Percentiles rank a stretch among this genome's conserved stretches.
Conservation (phyloP, 495 filamentous ascomycete genomes). For the Haplographium delicatum region DNA sequence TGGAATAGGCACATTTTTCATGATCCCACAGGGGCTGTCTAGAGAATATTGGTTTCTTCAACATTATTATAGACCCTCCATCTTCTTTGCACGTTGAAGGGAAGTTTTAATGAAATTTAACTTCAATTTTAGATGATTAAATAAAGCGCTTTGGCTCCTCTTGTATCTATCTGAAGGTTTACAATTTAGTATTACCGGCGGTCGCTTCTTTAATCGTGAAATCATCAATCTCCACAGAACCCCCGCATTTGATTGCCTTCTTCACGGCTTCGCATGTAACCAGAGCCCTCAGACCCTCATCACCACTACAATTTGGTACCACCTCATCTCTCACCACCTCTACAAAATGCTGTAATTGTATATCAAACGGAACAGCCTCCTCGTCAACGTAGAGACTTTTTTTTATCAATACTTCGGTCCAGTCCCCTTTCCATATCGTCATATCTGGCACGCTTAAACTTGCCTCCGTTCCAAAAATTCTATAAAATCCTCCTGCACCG, state of each 20-base stretch:
- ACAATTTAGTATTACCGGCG: background rate
- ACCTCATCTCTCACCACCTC: slow-evolving; percentile 41
- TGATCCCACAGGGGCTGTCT: too few relatives aligned
- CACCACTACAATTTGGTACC: slow-evolving; percentile 40
- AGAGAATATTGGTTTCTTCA: too few relatives aligned
- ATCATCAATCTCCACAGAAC: slow-evolving; percentile 14
- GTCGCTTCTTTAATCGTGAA: slow-evolving; percentile 13
- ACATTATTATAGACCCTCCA: too few relatives aligned
- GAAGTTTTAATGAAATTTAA: too few relatives aligned
- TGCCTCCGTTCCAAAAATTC: slow-evolving; percentile 50
- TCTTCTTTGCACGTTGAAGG: too few relatives aligned
- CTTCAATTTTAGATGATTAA: too few relatives aligned
- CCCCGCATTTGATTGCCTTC: slow-evolving; percentile 34
- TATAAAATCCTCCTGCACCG: slow-evolving; percentile 42
- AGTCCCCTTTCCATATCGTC: slow-evolving; percentile 42
- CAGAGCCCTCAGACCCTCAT: slow-evolving; percentile 40
- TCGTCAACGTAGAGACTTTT: slow-evolving; percentile 34
- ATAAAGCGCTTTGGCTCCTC: background rate
- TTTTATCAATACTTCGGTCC: slow-evolving; percentile 27
- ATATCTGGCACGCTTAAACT: slow-evolving; percentile 53
- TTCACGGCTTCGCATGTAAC: slow-evolving; percentile 40
- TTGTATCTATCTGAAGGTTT: background rate
- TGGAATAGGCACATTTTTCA: too few relatives aligned
- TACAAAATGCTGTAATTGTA: slow-evolving; percentile 52
- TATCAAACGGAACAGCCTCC: slow-evolving; percentile 43